phyloP scores from a whole-genome alignment of 2,329 filamentous ascomycete species.

The Colletotrichum eremochloae region DNA sequence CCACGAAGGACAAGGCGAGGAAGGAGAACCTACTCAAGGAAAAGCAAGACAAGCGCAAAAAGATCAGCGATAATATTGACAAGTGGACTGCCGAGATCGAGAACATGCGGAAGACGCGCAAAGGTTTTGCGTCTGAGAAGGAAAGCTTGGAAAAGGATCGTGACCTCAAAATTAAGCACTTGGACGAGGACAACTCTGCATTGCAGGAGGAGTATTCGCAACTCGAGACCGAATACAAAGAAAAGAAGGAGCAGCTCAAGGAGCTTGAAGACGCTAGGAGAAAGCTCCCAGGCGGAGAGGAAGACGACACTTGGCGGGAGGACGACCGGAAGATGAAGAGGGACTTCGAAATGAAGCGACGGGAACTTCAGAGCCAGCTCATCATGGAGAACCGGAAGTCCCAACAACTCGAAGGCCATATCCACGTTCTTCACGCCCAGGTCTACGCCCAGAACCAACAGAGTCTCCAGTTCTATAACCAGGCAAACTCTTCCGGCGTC shows the following conservation, averaged over 20 bases:
- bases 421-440: constrained; percentile 62
- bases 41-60: constrained; percentile 76
- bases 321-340: constrained; percentile 65
- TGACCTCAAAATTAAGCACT: constrained; percentile 63
- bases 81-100: constrained; percentile 76
- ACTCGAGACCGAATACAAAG: constrained; percentile 80
- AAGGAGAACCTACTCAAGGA: constrained; percentile 80
- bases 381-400: constrained; percentile 62
- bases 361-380: constrained; percentile 65
- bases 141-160: constrained; percentile 64
- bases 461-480: constrained; percentile 60
- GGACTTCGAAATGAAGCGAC: constrained; percentile 68
- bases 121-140: constrained; percentile 67
- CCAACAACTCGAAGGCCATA: constrained; percentile 62
- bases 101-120: constrained; percentile 69
- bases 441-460: constrained; percentile 59
- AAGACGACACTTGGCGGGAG: constrained; percentile 69
- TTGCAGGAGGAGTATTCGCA: constrained; percentile 74
- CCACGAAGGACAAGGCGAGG: constrained; percentile 82
- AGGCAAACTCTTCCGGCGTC: constrained; percentile 58
- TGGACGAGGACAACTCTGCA: constrained; percentile 68
- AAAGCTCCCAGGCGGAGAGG: constrained; percentile 71
- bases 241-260: constrained; percentile 72
- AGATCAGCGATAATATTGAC: constrained; percentile 76
- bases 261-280: constrained; percentile 79